phyloP scores from a whole-genome alignment of 495 filamentous ascomycete genomes.

The Trichodelitschia bisporula region DNA sequence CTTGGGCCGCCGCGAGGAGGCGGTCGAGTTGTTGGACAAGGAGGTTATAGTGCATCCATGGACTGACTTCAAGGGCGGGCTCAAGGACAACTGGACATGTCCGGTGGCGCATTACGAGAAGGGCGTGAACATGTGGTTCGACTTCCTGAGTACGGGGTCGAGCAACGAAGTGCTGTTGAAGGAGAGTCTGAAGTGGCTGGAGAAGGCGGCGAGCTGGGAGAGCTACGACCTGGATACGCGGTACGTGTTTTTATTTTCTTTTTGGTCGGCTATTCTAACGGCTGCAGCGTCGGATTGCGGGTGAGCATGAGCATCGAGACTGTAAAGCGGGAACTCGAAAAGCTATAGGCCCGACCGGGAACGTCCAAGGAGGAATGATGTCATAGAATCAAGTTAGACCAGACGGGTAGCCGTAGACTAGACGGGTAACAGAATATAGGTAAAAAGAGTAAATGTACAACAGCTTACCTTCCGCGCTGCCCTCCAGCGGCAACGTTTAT shows the following conservation, averaged over 20 bases:
- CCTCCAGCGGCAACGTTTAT: no score
- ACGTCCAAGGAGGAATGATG: no score
- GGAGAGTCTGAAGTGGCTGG: constrained; percentile 47
- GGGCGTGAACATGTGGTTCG: constrained; percentile 59
- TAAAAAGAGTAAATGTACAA: no score
- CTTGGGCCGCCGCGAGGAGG: constrained; percentile 31
- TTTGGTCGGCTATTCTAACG: background rate
- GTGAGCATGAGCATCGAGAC: background rate
- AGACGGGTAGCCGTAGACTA: no score
- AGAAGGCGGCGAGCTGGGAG: constrained; percentile 67
- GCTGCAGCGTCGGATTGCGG: background rate
- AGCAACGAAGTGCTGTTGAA: constrained; percentile 26
- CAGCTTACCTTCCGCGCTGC: no score
- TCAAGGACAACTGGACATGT: constrained; percentile 58
- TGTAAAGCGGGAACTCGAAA: no score
- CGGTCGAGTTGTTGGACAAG: constrained; percentile 33
- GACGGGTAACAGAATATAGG: no score
- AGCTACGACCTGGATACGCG: constrained; percentile 67
- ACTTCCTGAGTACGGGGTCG: constrained; percentile 18
- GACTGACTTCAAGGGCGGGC: constrained; percentile 39
- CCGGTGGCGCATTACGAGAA: constrained; percentile 77
- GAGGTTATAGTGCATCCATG: constrained; percentile 41
- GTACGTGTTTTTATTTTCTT: no score
- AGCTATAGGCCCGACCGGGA: no score
- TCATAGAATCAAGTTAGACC: no score